Evolutionary conservation across 1,139 yeast species (phyloP), one percentile per base, ranked within the genome.

Genomic region (Kodamaea derodonti): DNA sequence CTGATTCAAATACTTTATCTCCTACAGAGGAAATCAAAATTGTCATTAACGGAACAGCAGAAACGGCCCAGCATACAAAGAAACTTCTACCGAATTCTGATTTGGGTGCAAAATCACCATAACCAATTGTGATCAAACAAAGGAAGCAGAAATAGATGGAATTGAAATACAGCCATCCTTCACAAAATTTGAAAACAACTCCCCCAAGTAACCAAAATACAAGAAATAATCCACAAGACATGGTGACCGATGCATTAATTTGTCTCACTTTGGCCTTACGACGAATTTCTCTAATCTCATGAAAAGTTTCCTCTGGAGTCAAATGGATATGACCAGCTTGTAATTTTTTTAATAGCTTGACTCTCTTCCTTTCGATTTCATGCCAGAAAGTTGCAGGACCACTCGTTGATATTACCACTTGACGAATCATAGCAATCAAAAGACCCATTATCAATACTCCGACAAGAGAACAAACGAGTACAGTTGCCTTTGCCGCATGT

Each of bases 1-100:
- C 60, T 25, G 49, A 30, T 23, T 58, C 60, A 50, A 70, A 80
- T 24, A 84, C 43, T 5, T 76, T 60, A 47, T 84, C 94, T 40
- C 90, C 85, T 30, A 83, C 62, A 37, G 78, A 78, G 1, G 92
- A 81, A 24, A 87, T 78, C 32, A 87, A 65, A 13, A 83, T 80
- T 0, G 95, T 84, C 94, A 87, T 86, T 40, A 86, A 64, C 0
- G 96, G 96, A 12, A 87, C 83, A 0, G 95, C 95, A 5, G 78
- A 65, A 15, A 86, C 56, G 0, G 90, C 83, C 95, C 95, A 87
- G 3, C 77, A 58, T 9, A 84, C 78, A 49, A 86, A 87, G 46
- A 86, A 78, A 1, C 81, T 74, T 30, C 84, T 61, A 0, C 95
- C 95, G 6, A 84, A 78, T 1, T 79, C 60, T 0, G 80, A 56